Conservation (phyloP, 1,284 basidiomycete species). For the Schizophyllum amplum region DNA sequence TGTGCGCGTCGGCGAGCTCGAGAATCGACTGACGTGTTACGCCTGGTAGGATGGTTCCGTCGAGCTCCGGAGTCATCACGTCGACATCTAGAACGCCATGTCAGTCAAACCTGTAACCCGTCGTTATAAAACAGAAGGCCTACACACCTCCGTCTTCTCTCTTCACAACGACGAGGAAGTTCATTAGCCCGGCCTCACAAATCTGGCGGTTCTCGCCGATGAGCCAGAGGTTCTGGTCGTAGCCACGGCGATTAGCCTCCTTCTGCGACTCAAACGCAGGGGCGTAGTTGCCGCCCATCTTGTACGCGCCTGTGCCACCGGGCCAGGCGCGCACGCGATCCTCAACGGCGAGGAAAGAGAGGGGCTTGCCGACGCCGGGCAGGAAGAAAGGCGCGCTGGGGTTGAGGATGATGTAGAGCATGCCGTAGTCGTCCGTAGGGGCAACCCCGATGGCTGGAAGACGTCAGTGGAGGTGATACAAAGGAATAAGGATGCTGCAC, state of each 20-base stretch:
- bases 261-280: conserved; percentile 61
- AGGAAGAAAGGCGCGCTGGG: conserved; percentile 72
- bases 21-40: conserved; percentile 76
- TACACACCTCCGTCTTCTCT: conserved; percentile 37
- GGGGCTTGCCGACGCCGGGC: conserved; percentile 33
- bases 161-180: conserved; percentile 52
- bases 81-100: conserved; percentile 38
- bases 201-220: conserved; percentile 29
- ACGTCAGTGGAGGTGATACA: neutral
- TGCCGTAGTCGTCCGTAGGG: conserved; percentile 52
- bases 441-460: conserved; percentile 50
- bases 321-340: conserved; percentile 78
- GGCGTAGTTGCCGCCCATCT: conserved; percentile 67
- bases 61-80: conserved; percentile 66
- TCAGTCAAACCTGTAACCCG: neutral
- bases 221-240: conserved; percentile 45
- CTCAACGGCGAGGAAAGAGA: conserved; percentile 64
- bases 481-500: conserved; percentile 11
- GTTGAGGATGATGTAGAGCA: conserved; percentile 63
- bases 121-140: neutral
- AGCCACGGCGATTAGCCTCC: conserved; percentile 57
- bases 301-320: conserved; percentile 64
- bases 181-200: conserved; percentile 63
- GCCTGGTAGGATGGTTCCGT: conserved; percentile 70
- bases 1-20: conserved; percentile 44